These are phyloP conservation scores for Cordyceps cateniannulata DNA, from an alignment of 2,329 filamentous ascomycete species.

Conservation along the genomic window DNA sequence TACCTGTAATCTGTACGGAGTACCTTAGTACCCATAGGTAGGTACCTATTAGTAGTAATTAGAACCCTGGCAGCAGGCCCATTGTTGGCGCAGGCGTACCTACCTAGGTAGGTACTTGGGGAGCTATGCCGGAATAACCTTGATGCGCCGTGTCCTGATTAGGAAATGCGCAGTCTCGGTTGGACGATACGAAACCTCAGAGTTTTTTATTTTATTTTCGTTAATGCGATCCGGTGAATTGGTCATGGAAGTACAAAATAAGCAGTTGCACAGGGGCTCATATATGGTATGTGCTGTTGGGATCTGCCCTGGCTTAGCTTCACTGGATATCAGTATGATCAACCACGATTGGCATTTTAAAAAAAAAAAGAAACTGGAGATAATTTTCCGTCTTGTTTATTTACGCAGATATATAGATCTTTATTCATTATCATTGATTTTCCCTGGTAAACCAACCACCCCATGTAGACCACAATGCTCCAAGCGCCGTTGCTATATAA, in stretches of 20 bases:
- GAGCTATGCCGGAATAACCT: slow-evolving; percentile 11
- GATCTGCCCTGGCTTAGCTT: too few relatives aligned
- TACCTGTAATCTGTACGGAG: too few relatives aligned
- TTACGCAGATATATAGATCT: background rate
- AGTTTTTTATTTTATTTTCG: background rate
- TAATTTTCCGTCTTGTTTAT: background rate
- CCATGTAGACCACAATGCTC: background rate
- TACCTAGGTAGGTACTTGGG: background rate
- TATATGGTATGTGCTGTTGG: too few relatives aligned
- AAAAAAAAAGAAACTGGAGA: background rate
- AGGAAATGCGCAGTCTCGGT: background rate
- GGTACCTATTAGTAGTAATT: too few relatives aligned
- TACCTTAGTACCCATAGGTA: too few relatives aligned
- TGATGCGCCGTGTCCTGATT: slow-evolving; percentile 1
- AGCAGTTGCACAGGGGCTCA: too few relatives aligned
- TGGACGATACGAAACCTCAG: background rate
- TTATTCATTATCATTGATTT: background rate
- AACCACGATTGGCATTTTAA: too few relatives aligned
- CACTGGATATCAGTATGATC: too few relatives aligned
- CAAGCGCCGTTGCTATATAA: background rate
- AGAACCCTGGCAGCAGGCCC: background rate
- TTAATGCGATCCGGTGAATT: too few relatives aligned
- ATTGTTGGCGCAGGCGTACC: background rate
- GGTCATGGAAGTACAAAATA: too few relatives aligned
- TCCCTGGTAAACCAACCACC: background rate